phyloP scores from a whole-genome alignment of 345 rosid species.

The Ceriops zippeliana region DNA sequence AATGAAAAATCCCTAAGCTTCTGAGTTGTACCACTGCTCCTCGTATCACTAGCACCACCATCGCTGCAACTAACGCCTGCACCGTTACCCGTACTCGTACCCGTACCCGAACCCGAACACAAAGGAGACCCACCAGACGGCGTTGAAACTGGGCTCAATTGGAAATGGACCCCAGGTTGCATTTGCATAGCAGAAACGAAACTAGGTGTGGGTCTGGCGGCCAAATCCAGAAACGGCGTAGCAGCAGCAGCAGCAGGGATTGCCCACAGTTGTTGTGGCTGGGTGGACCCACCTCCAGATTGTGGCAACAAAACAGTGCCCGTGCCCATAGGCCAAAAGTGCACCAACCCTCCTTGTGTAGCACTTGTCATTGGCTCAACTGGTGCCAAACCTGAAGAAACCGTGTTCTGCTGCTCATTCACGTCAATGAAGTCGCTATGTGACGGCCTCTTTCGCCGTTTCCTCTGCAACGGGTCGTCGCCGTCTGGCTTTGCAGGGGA shows the following conservation, averaged over 20 bases:
- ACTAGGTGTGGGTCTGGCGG: slow-evolving; percentile 37
- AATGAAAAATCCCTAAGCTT: slow-evolving; percentile 55
- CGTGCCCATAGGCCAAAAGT: slow-evolving; percentile 56
- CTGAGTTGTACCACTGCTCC: slow-evolving; percentile 18
- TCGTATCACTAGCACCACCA: neutral
- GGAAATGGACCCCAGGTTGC: slow-evolving; percentile 13
- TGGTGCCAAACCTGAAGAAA: slow-evolving; percentile 61
- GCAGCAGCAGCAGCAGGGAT: slow-evolving; percentile 46
- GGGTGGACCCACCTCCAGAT: slow-evolving; percentile 24
- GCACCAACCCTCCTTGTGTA: slow-evolving; percentile 35
- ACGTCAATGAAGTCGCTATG: slow-evolving; percentile 48
- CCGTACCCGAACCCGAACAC: slow-evolving; percentile 14
- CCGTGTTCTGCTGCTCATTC: slow-evolving; percentile 34
- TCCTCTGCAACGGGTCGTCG: slow-evolving; percentile 28
- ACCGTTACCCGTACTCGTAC: neutral
- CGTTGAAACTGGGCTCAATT: slow-evolving; percentile 11
- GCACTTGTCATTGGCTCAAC: slow-evolving; percentile 22
- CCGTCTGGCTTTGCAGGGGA: slow-evolving; percentile 29
- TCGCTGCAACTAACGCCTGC: neutral
- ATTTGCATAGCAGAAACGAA: slow-evolving; percentile 30
- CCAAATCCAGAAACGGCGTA: slow-evolving; percentile 38
- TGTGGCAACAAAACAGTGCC: slow-evolving; percentile 8
- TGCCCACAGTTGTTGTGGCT: slow-evolving; percentile 52
- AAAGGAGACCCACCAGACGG: slow-evolving; percentile 2
- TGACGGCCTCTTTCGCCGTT: slow-evolving; percentile 46